Base-by-base conservation (phyloP, 1,284 basidiomycete genomes). In the Tranzscheliella williamsii region DNA sequence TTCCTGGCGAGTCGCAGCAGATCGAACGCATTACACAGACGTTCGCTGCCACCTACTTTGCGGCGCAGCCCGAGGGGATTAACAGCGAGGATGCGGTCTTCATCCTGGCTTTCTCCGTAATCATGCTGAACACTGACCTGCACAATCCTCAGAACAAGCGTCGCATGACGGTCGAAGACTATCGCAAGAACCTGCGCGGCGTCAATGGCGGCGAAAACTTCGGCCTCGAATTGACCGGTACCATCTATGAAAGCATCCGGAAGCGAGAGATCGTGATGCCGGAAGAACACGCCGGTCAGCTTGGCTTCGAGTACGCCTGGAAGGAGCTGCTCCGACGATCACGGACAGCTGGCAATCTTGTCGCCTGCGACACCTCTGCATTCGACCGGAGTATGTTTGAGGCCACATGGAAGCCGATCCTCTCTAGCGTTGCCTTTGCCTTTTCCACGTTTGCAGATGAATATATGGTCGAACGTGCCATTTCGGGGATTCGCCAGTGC, bases 291-390 rank as follows among this genome's bases (percentile, higher is more conserved):
- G 89, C 87, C 4, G 95, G 95, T 2, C 91, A 93, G 78, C 84
- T 95, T 29, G 95, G 95, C 1, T 99, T 99, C 76, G 95, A 98
- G 71, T 97, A 95, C 75, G 91, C 94, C 5, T 99, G 95, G 95
- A 97, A 97, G 78, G 91, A 95, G 69, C 81, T 99, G 22, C 83
- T 97, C 38, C 80, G 87, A 37, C 85, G 92, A 27, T 87, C 92
- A 34, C 84, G 89, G 32, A 85, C 86, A 61, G 85, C 89, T 46
- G 90, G 90, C 87, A 81, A 84, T 27, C 84, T 91, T 72, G 84
- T 91, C 78, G 84, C 85, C 32, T 90, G 87, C 80, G 88, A 90
- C 72, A 85, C 90, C 0, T 75, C 84, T 22, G 76, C 83, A 1
- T 96, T 96, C 75, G 95, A 99, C 80, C 81, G 86, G 23, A 86